These are phyloP conservation scores for Tetrahymena borealis DNA, from an alignment of 73 alveolate genomes.

Conservation along the genomic window DNA sequence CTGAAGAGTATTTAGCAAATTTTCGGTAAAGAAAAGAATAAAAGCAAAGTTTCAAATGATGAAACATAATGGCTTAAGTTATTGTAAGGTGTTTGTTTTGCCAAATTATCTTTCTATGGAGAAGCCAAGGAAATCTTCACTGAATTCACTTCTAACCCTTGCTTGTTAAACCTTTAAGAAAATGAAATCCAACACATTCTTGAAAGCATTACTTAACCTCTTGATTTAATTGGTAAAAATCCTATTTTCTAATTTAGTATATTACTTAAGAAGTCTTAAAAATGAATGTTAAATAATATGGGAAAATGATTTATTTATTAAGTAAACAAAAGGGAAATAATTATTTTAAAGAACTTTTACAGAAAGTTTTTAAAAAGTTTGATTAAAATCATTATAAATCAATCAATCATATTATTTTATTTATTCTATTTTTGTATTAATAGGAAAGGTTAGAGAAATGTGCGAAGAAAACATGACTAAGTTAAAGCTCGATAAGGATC, in stretches of 20 bases:
- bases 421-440: not conserved
- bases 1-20: not conserved
- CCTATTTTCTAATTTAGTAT: not conserved
- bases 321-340: too few species aligned
- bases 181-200: not conserved
- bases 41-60: not conserved
- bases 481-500: not conserved
- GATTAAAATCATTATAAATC: not conserved
- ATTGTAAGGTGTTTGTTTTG: not conserved
- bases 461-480: not conserved
- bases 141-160: not conserved
- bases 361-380: too few species aligned
- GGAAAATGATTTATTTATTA: too few species aligned
- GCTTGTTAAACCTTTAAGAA: not conserved
- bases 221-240: not conserved
- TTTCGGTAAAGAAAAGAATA: not conserved
- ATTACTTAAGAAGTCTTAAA: not conserved
- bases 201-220: not conserved
- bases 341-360: too few species aligned
- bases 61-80: not conserved
- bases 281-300: too few species aligned
- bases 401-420: not conserved
- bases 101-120: not conserved
- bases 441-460: not conserved
- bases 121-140: not conserved